A percentile compares a stretch with the other conserved stretches of the same genome.
Evolutionary conservation across 2,329 filamentous ascomycete genomes (phyloP).

Genomic region (Epichloe baconii): DNA sequence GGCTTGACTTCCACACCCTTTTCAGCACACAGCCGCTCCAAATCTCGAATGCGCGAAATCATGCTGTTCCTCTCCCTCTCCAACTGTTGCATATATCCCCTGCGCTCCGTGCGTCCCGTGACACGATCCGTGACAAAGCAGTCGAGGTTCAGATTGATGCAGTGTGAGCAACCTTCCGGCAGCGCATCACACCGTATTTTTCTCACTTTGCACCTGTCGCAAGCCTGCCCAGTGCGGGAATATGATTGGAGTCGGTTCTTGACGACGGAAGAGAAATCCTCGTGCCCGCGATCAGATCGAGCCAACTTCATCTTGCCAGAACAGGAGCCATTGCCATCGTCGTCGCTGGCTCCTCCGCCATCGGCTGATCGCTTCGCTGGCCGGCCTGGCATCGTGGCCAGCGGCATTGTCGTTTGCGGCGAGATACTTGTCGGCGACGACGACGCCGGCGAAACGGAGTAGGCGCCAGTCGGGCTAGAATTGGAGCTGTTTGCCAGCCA

Average conservation of each 20-base stretch:
- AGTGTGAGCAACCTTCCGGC: constrained; percentile 71
- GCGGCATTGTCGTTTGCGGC: constrained; percentile 5
- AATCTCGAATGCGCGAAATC: constrained; percentile 50
- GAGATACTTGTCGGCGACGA: constrained; percentile 6
- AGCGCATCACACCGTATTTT: constrained; percentile 81
- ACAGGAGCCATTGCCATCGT: constrained; percentile 9
- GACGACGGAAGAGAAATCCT: constrained; percentile 42
- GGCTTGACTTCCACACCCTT: constrained; percentile 48
- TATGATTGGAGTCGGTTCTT: constrained; percentile 43
- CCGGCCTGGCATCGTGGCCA: constrained; percentile 8
- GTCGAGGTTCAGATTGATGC: constrained; percentile 59
- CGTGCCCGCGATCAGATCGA: constrained; percentile 31
- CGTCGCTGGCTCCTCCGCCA: constrained; percentile 22
- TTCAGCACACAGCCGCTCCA: constrained; percentile 52
- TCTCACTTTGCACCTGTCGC: constrained; percentile 79
- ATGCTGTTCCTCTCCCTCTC: constrained; percentile 61
- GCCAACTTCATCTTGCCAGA: constrained; percentile 33
- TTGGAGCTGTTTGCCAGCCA: constrained; percentile 1
- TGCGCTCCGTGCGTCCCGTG: constrained; percentile 63
- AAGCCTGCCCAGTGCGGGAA: constrained; percentile 66
- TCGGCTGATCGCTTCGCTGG: constrained; percentile 25
- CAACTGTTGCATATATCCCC: constrained; percentile 66
- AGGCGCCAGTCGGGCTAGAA: constrained; percentile 8
- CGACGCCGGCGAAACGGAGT: constrained; percentile 4
- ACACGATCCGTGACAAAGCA: constrained; percentile 82